Conservation (phyloP, 2,329 filamentous ascomycete genomes). For the Hymenoscyphus albidus region DNA sequence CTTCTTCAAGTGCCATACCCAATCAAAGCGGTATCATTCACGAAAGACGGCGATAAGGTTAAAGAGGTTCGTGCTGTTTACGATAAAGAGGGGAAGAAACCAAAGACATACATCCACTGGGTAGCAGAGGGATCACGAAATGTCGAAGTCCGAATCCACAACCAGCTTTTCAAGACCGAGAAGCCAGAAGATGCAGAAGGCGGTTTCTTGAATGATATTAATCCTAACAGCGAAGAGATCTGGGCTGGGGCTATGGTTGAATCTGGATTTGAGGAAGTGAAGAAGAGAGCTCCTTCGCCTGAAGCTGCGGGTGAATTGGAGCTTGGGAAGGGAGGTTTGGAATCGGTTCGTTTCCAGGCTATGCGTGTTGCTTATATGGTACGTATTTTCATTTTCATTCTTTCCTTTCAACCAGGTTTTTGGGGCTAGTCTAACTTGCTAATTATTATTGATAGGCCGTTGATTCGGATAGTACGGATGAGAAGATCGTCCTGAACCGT, state of each 20-base stretch:
- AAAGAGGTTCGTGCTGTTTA: conserved; percentile 63
- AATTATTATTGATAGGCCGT: conserved; percentile 45
- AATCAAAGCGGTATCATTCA: conserved; percentile 66
- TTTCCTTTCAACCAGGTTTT: no score
- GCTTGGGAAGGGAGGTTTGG: conserved; percentile 58
- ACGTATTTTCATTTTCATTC: conserved; percentile 7
- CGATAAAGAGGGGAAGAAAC: conserved; percentile 67
- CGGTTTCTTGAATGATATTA: conserved; percentile 80
- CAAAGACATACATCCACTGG: conserved; percentile 90
- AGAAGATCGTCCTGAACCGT: conserved; percentile 82
- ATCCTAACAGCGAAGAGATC: conserved; percentile 78
- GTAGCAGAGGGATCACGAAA: conserved; percentile 66
- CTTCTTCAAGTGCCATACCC: conserved; percentile 68
- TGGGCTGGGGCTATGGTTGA: conserved; percentile 77
- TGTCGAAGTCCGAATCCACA: conserved; percentile 75
- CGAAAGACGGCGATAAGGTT: conserved; percentile 59
- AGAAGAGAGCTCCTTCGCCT: conserved; percentile 72
- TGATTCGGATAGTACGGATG: conserved; percentile 73
- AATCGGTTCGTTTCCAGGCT: conserved; percentile 84
- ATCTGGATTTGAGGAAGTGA: conserved; percentile 75
- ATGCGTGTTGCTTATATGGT: conserved; percentile 74
- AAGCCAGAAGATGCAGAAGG: conserved; percentile 74
- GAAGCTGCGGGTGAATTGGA: conserved; percentile 65
- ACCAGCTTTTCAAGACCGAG: conserved; percentile 80
- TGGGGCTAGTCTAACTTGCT: neutral